Evolutionary conservation across 2,329 filamentous ascomycete genomes (phyloP), one percentile per base, ranked within the genome.

Genomic region (Simplicillium sp.): DNA sequence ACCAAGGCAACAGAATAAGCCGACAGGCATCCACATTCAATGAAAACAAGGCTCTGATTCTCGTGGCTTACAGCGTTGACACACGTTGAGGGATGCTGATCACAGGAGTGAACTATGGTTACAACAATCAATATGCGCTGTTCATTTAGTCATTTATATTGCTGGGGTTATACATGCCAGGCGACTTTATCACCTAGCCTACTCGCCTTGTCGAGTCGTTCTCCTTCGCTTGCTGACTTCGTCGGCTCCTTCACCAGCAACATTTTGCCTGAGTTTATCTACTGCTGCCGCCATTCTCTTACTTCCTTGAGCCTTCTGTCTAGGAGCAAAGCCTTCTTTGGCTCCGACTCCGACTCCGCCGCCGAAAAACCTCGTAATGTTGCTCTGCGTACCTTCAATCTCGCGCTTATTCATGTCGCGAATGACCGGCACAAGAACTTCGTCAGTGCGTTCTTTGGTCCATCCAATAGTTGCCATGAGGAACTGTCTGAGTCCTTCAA

Each of bases 361-460:
- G 11, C 79, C 77, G 58, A 97, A 96, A 60, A 82, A 98, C 17
- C 81, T 73, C n/a, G 92, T 98, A 49, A 98, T 95, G 51, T 98
- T 98, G 44, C 80, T 82, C 67, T 98, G 92, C 14, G 90, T 97
- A 7, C 92, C 92, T 64, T 97, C 92, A 20, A 79, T 72, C 48
- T 87, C 84, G 32, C 92, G 74, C 4, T 79, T 77, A 57, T 97
- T 97, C 85, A 98, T 94, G 54, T 98, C 92, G 42, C 82, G 75
- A 47, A 98, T 92, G 2, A 98, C 94, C 0, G 92, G 92, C 2
- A 98, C 87, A 2, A 98, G 75, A 2, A 98, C 85, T 60, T 98
- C 92, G 54, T 98, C 92, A 0, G 90, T 97, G 7, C 88, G 73
- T 60, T 97, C 90, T 58, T 84, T 82, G 41, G 73, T 80, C 92